A percentile compares a stretch with the other conserved stretches of the same genome.
Evolutionary conservation across 1,284 basidiomycete species (phyloP).

Genomic region (Cryptococcus deneoformans): DNA sequence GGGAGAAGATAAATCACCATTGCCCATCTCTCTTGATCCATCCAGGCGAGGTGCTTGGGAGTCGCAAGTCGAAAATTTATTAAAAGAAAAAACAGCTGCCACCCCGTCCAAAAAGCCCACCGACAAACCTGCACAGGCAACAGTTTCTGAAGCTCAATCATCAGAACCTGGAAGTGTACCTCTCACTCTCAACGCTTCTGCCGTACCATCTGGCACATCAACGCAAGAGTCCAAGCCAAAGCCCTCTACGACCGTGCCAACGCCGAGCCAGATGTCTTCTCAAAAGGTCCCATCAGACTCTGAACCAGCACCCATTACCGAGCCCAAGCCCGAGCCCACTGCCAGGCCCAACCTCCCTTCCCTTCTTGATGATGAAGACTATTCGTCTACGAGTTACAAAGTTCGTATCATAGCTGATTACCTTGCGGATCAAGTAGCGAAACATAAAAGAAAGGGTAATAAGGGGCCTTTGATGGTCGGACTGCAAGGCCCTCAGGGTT

Average conservation of each 20-base stretch:
- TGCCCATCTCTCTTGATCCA: conserved; percentile 35
- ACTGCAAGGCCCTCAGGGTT: conserved; percentile 35
- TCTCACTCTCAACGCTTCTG: not conserved
- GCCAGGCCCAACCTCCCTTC: conserved; percentile 8
- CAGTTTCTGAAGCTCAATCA: not conserved
- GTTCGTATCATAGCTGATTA: conserved; percentile 34
- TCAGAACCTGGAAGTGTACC: not conserved
- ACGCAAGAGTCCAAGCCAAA: not conserved
- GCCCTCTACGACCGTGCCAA: not conserved
- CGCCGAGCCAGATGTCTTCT: not conserved
- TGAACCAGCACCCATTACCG: not conserved
- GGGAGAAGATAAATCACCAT: conserved; percentile 35
- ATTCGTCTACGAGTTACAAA: conserved; percentile 38
- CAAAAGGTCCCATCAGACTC: not conserved
- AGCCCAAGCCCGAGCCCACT: no score
- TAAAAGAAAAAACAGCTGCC: not conserved
- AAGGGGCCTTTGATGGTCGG: conserved; percentile 34
- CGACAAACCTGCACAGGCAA: not conserved
- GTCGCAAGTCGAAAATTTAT: conserved; percentile 14
- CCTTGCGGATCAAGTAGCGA: conserved; percentile 23
- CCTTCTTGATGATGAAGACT: conserved; percentile 22
- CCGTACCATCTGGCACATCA: not conserved
- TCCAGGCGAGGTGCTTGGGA: conserved; percentile 30
- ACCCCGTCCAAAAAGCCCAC: not conserved
- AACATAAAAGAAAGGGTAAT: conserved; percentile 9